Evolutionary conservation across 2,329 filamentous ascomycete species (phyloP).

Genomic region (Aspergillus pseudoglaucus): DNA sequence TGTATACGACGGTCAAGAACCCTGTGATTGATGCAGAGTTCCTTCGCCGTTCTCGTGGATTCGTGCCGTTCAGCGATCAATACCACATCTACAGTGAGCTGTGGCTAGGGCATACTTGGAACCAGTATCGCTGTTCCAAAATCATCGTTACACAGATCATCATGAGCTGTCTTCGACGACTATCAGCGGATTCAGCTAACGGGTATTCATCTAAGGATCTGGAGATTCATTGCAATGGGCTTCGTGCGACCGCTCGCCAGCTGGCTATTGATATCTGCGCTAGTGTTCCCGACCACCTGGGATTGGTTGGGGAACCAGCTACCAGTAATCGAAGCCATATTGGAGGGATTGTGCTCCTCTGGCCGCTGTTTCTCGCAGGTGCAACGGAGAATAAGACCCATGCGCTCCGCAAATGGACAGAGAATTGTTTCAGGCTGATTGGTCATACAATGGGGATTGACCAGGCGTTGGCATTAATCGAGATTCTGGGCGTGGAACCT

Average conservation of each 20-base stretch:
- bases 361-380: conserved; percentile 32
- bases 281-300: conserved; percentile 31
- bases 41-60: conserved; percentile 16
- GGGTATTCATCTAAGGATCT: conserved; percentile 23
- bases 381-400: conserved; percentile 23
- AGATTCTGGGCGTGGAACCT: conserved; percentile 23
- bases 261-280: conserved; percentile 32
- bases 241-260: conserved; percentile 21
- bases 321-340: conserved; percentile 20
- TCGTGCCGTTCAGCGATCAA: conserved; percentile 40
- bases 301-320: conserved; percentile 12
- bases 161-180: conserved; percentile 20
- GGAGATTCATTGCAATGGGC: conserved; percentile 21
- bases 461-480: conserved; percentile 31
- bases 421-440: conserved; percentile 26
- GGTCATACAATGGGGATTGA: conserved; percentile 32
- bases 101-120: conserved; percentile 52
- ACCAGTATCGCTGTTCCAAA: conserved; percentile 55
- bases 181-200: conserved; percentile 16
- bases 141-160: conserved; percentile 49
- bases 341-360: conserved; percentile 30
- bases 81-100: conserved; percentile 53
- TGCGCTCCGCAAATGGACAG: conserved; percentile 26
- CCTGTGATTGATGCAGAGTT: conserved; percentile 31
- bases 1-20: conserved; percentile 20